These are phyloP conservation scores for Rhodosporidiobolus sp. DNA, from an alignment of 768 basidiomycete species.

Conservation along the genomic window DNA sequence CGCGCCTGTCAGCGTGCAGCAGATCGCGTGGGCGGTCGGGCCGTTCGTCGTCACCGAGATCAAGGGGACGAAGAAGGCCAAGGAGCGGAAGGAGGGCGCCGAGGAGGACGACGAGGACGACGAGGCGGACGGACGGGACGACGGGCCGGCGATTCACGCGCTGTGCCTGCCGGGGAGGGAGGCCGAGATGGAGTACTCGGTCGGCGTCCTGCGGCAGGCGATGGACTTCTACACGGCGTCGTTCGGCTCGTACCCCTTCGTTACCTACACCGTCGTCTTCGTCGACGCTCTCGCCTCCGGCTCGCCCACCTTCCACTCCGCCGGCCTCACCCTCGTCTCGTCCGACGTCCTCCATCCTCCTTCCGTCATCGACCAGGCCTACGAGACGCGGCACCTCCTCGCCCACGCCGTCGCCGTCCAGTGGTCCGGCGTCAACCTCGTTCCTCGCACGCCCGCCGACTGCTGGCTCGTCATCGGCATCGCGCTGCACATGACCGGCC, in stretches of 20 bases:
- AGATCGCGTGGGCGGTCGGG: conserved; percentile 91
- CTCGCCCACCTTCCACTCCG: conserved; percentile 67
- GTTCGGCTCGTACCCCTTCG: conserved; percentile 93
- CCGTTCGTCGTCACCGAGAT: conserved; percentile 65
- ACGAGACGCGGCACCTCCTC: conserved; percentile 81
- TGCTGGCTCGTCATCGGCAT: conserved; percentile 96
- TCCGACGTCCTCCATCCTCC: conserved; percentile 81
- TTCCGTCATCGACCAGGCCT: conserved; percentile 85
- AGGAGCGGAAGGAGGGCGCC: conserved; percentile 49
- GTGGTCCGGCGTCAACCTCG: conserved; percentile 95
- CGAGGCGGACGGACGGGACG: conserved; percentile 50
- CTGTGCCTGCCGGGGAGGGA: conserved; percentile 92
- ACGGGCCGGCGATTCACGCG: conserved; percentile 63
- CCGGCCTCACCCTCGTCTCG: conserved; percentile 74
- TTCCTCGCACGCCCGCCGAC: conserved; percentile 88
- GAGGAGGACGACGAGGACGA: conserved; percentile 60
- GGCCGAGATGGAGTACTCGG: conserved; percentile 64
- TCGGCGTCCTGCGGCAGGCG: conserved; percentile 73
- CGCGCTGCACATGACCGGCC: conserved; percentile 80
- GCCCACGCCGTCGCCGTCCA: conserved; percentile 87
- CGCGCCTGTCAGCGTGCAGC: conserved; percentile 86
- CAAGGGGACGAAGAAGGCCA: conserved; percentile 60
- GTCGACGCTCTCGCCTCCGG: conserved; percentile 63
- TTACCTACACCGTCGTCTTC: conserved; percentile 89
- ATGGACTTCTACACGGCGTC: conserved; percentile 90